Evolutionary conservation across 2,329 filamentous ascomycete genomes (phyloP).

Genomic region (Pseudofabraea citricarpa): DNA sequence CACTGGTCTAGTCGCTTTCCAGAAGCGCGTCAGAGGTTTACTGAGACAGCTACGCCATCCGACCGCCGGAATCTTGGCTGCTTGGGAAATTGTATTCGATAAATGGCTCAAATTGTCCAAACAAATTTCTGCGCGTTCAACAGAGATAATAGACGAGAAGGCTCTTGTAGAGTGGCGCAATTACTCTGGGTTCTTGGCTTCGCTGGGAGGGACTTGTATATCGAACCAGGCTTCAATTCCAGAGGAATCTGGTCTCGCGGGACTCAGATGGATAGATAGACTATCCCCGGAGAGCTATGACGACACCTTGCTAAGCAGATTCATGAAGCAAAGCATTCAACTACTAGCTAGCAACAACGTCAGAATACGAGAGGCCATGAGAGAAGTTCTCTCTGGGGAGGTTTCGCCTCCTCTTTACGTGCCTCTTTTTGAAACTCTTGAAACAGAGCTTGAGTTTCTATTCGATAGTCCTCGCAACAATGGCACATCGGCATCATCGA

Average conservation of each 20-base stretch:
- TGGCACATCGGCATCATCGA: conserved; percentile 16
- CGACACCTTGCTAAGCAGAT: conserved; percentile 54
- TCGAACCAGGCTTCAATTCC: conserved; percentile 48
- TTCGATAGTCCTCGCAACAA: conserved; percentile 51
- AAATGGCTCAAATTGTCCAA: conserved; percentile 61
- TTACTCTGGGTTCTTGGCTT: conserved; percentile 63
- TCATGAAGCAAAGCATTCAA: conserved; percentile 59
- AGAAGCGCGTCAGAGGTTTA: conserved; percentile 58
- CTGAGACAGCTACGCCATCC: conserved; percentile 57
- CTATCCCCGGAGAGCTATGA: conserved; percentile 54
- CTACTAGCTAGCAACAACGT: conserved; percentile 60
- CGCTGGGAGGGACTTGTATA: conserved; percentile 61
- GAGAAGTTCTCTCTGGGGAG: conserved; percentile 62
- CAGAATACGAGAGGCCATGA: conserved; percentile 60
- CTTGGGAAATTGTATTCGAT: conserved; percentile 63
- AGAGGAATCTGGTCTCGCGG: conserved; percentile 53
- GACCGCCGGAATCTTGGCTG: conserved; percentile 60
- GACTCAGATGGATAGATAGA: conserved; percentile 56
- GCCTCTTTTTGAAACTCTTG: conserved; percentile 59
- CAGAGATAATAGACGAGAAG: conserved; percentile 49
- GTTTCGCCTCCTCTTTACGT: conserved; percentile 57
- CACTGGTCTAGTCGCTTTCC: conserved; percentile 65
- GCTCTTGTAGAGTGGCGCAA: conserved; percentile 63
- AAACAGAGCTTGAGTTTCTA: conserved; percentile 58
- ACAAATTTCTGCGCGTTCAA: conserved; percentile 49